phyloP scores from a whole-genome alignment of 345 rosid species.

The Eucalyptus rudis region DNA sequence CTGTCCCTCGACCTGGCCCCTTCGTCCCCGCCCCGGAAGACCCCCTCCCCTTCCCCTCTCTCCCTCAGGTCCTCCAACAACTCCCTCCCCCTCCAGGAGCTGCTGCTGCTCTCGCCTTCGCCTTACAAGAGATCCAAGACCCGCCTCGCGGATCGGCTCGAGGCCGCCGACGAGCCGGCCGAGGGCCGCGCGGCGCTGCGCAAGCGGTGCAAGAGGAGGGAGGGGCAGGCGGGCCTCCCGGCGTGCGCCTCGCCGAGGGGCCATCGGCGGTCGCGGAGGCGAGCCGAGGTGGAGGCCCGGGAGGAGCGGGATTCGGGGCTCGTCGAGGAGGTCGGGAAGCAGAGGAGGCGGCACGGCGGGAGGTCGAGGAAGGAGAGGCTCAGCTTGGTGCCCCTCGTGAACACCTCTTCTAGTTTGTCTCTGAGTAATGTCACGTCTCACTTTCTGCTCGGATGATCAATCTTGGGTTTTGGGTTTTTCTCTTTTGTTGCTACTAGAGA shows the following conservation, averaged over 20 bases:
- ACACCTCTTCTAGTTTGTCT: slow-evolving; percentile 28
- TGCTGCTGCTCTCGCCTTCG: slow-evolving; percentile 19
- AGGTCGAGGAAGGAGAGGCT: slow-evolving; percentile 70
- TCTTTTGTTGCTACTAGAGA: neutral
- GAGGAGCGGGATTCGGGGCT: slow-evolving; percentile 49
- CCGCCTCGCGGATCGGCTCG: slow-evolving; percentile 53
- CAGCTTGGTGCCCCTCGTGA: slow-evolving; percentile 21
- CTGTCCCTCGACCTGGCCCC: slow-evolving; percentile 35
- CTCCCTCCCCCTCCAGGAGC: neutral
- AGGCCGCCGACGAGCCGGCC: slow-evolving; percentile 42
- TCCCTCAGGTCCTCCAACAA: slow-evolving; percentile 21
- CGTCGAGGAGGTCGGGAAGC: slow-evolving; percentile 36
- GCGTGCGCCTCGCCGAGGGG: slow-evolving; percentile 48
- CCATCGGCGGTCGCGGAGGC: slow-evolving; percentile 43
- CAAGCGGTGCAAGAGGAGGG: slow-evolving; percentile 40
- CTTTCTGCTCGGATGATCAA: neutral
- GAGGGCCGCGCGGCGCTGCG: slow-evolving; percentile 24
- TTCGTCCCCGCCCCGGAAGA: slow-evolving; percentile 23
- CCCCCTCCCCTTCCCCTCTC: slow-evolving; percentile 23
- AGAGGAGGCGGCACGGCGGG: slow-evolving; percentile 41
- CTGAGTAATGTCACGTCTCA: slow-evolving; percentile 25
- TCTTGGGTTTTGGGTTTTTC: neutral
- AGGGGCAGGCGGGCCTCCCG: slow-evolving; percentile 24
- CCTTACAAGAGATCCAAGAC: slow-evolving; percentile 45
- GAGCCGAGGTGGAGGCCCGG: slow-evolving; percentile 48